phyloP scores from a whole-genome alignment of 1,284 basidiomycete genomes.

The Ganoderma sinense region DNA sequence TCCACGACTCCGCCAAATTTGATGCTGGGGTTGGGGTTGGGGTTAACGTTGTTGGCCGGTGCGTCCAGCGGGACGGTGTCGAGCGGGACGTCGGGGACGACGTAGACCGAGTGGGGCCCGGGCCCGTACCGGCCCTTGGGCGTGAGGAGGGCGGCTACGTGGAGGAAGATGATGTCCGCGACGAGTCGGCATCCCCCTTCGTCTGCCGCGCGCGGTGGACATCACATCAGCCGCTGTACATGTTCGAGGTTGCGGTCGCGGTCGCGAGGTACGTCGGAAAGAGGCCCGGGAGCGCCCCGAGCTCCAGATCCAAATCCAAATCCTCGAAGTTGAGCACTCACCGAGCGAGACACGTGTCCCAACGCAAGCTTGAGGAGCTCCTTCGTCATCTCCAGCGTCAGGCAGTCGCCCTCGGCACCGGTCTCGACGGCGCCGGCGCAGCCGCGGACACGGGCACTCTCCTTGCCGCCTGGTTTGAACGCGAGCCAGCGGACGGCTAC shows the following conservation, averaged over 20 bases:
- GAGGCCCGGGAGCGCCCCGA: too few species aligned
- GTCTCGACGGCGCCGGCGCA: not conserved
- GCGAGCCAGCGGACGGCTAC: not conserved
- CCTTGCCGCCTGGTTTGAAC: not conserved
- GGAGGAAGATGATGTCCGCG: not conserved
- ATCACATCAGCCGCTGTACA: too few species aligned
- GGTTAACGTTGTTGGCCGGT: too few species aligned
- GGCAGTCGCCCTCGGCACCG: not conserved
- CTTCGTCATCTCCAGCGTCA: not conserved
- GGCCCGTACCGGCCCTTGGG: too few species aligned
- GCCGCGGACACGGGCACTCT: not conserved
- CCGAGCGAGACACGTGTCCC: not conserved
- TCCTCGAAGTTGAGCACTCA: not conserved
- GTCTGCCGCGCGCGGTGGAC: not conserved
- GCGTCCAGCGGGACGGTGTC: not conserved
- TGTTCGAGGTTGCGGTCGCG: too few species aligned
- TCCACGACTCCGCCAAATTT: not conserved
- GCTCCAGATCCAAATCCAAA: too few species aligned
- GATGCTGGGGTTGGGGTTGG: too few species aligned
- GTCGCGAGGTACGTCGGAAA: too few species aligned
- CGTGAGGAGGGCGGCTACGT: not conserved
- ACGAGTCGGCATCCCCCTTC: not conserved
- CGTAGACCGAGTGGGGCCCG: not conserved
- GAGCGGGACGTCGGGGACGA: not conserved
- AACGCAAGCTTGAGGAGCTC: not conserved